A percentile compares a stretch with the other conserved stretches of the same genome.
These are phyloP conservation scores for Pichia nanzhaoensis DNA, from an alignment of 805 yeast genomes.

Conservation along the genomic window DNA sequence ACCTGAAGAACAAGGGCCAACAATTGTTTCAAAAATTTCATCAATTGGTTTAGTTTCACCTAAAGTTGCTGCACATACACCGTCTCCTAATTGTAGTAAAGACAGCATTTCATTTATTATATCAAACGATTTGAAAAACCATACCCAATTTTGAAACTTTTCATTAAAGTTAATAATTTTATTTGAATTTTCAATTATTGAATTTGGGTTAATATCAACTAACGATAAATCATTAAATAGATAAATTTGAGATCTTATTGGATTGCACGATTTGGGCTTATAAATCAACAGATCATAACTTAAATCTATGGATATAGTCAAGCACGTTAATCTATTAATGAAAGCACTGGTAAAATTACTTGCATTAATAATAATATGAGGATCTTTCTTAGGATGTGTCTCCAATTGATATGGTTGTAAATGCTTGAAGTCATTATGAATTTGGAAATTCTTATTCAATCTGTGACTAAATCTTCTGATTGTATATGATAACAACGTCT, in stretches of 20 bases:
- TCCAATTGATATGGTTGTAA: slow-evolving; percentile 7
- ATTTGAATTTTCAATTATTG: slow-evolving; percentile 3
- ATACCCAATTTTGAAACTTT: slow-evolving; percentile 8
- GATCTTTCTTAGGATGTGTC: slow-evolving; percentile 6
- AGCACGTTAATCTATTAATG: slow-evolving; percentile 24
- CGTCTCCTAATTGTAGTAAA: slow-evolving; percentile 36
- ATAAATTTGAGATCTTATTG: slow-evolving; percentile 17
- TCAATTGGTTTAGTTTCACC: slow-evolving; percentile 7
- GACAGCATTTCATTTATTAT: slow-evolving; percentile 29
- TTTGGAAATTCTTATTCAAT: slow-evolving; percentile 5
- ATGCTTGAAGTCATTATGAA: slow-evolving; percentile 7
- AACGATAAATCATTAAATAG: slow-evolving; percentile 23
- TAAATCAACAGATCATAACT: slow-evolving; percentile 33
- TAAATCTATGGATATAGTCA: slow-evolving; percentile 25
- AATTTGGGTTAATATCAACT: slow-evolving; percentile 2
- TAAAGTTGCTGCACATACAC: slow-evolving; percentile 22
- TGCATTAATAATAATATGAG: slow-evolving; percentile 29
- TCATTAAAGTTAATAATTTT: neutral
- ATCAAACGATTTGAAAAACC: slow-evolving; percentile 10
- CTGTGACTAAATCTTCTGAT: slow-evolving; percentile 17
- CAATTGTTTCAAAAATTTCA: slow-evolving; percentile 16
- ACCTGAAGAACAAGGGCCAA: slow-evolving; percentile 22
- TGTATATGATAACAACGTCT: slow-evolving; percentile 22
- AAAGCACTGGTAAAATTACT: slow-evolving; percentile 30
- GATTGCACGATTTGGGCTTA: slow-evolving; percentile 23